phyloP scores from a whole-genome alignment of 768 basidiomycete species.

The Suillus weaverae region DNA sequence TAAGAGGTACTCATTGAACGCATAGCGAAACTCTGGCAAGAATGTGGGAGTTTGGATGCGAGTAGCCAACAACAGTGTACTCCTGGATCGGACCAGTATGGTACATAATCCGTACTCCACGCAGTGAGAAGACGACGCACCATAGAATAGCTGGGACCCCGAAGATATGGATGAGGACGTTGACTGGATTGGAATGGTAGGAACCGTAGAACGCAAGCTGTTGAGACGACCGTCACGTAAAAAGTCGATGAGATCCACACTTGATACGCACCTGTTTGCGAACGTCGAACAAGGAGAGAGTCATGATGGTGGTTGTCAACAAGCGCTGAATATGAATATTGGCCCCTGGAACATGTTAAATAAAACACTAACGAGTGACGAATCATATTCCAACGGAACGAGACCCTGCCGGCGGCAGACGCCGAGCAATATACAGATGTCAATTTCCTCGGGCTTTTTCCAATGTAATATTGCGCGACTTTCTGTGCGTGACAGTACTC shows the following conservation, averaged over 20 bases:
- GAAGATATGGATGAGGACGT: conserved; percentile 82
- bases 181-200: conserved; percentile 83
- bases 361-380: not conserved
- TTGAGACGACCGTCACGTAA: conserved; percentile 7
- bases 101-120: conserved; percentile 8
- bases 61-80: conserved; percentile 53
- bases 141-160: conserved; percentile 85
- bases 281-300: conserved; percentile 55
- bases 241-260: not conserved
- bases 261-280: conserved; percentile 57
- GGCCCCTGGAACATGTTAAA: not conserved
- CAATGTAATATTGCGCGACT: not conserved
- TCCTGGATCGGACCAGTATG: conserved; percentile 42
- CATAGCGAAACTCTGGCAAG: conserved; percentile 53
- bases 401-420: not conserved
- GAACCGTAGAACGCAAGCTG: conserved; percentile 93
- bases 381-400: conserved; percentile 1
- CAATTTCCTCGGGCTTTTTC: not conserved
- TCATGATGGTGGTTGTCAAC: conserved; percentile 26
- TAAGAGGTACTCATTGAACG: conserved; percentile 59
- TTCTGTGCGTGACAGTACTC: not conserved
- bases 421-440: not conserved
- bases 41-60: conserved; percentile 51
- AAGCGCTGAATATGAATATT: not conserved
- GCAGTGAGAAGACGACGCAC: conserved; percentile 39